Evolutionary conservation across 2,329 filamentous ascomycete genomes (phyloP), one percentile per base, ranked within the genome.

Genomic region (Trichoderma gracile): DNA sequence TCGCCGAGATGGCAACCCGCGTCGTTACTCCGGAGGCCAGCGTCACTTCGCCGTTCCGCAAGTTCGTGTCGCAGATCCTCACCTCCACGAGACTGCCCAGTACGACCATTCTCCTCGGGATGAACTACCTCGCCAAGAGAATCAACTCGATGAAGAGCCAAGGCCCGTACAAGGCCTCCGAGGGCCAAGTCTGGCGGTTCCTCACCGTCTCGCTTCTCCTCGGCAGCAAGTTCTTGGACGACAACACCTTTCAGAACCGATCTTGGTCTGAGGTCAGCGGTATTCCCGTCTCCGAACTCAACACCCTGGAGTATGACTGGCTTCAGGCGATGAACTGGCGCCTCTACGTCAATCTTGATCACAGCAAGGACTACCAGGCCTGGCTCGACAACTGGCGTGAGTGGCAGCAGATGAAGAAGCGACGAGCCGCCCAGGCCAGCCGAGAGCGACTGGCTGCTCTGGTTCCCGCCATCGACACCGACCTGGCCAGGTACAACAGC

Each of bases 201-300:
- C 84, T 97, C 68, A 96, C 93, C 7, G 90, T 94, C 43, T 87
- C 90, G 8, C 81, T 97, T 64, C 84, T 97, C 58, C 83, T 97
- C 60, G 93, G 92, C 66, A 96, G 92, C 86, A 97, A 97, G 80
- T 97, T 97, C 73, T 82, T 97, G 69, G 93, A 97, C 73, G 93
- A 97, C 82, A 97, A 97, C 79, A 97, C 93, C 6, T 97, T 97
- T 78, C 93, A 97, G 82, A 97, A 97, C 79, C 90, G 92, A 63
- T 97, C 93, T 1, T 97, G 93, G 93, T 92, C 93, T 5, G 93
- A 97, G 74, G 93, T 97, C 59, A 97, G 92, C 77, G 92, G 91
- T 67, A 96, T 97, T 69, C 83, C 89, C 38, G 92, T 97, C 21
- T 79, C 84, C 3, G 92, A 97, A 73, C 83, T 97, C 70, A 97